Percentiles rank a stretch among this genome's conserved stretches.
phyloP scores from a whole-genome alignment of 495 filamentous ascomycete species.

The Evernia prunastri region DNA sequence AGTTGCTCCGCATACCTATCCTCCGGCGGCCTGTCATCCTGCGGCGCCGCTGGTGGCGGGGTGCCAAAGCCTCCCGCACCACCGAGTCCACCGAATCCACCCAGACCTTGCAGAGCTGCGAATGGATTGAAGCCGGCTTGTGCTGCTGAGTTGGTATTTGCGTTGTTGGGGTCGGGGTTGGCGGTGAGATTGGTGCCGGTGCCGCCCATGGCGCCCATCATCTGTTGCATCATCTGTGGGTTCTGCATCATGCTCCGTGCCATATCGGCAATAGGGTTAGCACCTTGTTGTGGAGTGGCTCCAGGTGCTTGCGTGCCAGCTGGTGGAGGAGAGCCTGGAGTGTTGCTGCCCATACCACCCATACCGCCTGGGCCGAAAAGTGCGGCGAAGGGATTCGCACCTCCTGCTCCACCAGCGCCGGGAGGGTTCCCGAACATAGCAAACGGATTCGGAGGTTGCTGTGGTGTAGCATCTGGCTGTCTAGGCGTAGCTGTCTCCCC shows the following conservation, averaged over 20 bases:
- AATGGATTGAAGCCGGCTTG: constrained; percentile 31
- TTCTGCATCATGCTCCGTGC: constrained; percentile 42
- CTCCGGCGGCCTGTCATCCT: constrained; percentile 84
- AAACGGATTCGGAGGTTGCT: constrained; percentile 30
- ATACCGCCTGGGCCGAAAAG: constrained; percentile 50
- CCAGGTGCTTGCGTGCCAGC: constrained; percentile 9
- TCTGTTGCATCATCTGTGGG: constrained; percentile 40
- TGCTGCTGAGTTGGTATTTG: constrained; percentile 29
- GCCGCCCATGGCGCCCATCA: constrained; percentile 42
- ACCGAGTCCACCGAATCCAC: constrained; percentile 39
- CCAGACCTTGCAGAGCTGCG: constrained; percentile 38
- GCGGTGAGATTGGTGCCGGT: constrained; percentile 36
- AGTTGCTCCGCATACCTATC: constrained; percentile 88
- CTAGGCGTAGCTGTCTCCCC: constrained; percentile 34
- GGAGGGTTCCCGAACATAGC: constrained; percentile 30
- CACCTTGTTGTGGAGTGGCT: constrained; percentile 24
- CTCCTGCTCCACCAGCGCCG: constrained; percentile 27
- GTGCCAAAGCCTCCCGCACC: constrained; percentile 26
- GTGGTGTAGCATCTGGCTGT: constrained; percentile 33
- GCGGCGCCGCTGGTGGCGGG: constrained; percentile 45
- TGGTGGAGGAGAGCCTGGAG: constrained; percentile 25
- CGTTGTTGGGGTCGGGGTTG: constrained; percentile 31
- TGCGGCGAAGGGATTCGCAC: constrained; percentile 65
- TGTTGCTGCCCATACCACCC: constrained; percentile 31
- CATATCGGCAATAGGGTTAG: constrained; percentile 41